Evolutionary conservation across 2,329 filamentous ascomycete genomes (phyloP), one percentile per base, ranked within the genome.

Genomic region (Delphinella strobiligena): DNA sequence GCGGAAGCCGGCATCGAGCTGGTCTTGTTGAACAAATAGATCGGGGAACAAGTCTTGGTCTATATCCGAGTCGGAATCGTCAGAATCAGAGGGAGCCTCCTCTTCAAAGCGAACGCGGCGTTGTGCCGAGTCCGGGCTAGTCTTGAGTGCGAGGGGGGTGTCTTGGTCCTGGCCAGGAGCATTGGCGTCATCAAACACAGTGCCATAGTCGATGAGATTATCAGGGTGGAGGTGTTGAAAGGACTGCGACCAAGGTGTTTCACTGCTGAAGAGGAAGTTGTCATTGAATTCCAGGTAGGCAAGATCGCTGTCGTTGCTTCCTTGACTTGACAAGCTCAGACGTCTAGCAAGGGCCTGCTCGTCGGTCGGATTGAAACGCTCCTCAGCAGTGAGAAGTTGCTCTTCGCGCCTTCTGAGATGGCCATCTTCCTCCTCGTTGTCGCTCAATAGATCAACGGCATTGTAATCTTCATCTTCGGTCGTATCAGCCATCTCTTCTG

Each of bases 41-140:
- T 60, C 57, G 7, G 56, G 56, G 37, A 54, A 60, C n/a, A 48
- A 42, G 12, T 54, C 52, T 19, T 49, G 40, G n/a, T 51, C 47
- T 42, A 55, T 51, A 10, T 54, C 50, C 22, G 52, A 50, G 22
- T 54, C 53, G 17, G 46, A 44, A 31, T 50, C 56, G 36, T 51
- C 54, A 31, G 51, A 42, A n/a, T 47, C 46, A 29, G 45, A 47
- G 14, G 48, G 49, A 7, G 49, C 53, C n/a, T 47, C 43, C 8
- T 50, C 54, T 31, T 52, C 47, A 34, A 60, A 60, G 10, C 57
- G 55, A 10, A 60, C 57, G 19, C 50, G 53, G 43, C 59, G 59
- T 37, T 52, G 52, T 5, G 45, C 51, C 14, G 40, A n/a, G n/a
- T n/a, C n/a, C n/a, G n/a, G n/a, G n/a, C n/a, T n/a, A n/a, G n/a